These are phyloP conservation scores for Megacollybia marginata DNA, from an alignment of 768 basidiomycete species.

Conservation along the genomic window DNA sequence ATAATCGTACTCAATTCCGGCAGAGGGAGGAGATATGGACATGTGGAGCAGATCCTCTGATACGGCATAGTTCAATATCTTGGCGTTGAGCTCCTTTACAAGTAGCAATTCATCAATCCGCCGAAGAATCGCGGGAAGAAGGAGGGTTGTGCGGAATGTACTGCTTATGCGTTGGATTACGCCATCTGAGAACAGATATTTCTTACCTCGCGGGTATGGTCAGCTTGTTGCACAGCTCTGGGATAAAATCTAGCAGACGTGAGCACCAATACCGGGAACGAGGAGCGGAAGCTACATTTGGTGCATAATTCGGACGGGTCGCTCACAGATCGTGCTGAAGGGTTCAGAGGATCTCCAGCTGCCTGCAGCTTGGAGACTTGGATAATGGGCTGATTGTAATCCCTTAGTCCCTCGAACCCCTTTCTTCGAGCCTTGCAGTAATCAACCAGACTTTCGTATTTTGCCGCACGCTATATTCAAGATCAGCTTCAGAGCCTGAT, in stretches of 20 bases:
- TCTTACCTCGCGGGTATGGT: slow-evolving; percentile 66
- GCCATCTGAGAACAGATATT: neutral
- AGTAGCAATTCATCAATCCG: slow-evolving; percentile 70
- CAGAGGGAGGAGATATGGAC: slow-evolving; percentile 67
- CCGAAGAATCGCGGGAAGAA: slow-evolving; percentile 68
- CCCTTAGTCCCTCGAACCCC: slow-evolving; percentile 52
- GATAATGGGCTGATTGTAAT: slow-evolving; percentile 64
- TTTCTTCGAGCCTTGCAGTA: slow-evolving; percentile 58
- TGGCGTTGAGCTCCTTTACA: slow-evolving; percentile 71
- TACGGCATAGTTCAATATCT: slow-evolving; percentile 56
- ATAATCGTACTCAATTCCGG: slow-evolving; percentile 66
- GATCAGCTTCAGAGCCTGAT: neutral
- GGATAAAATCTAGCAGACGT: slow-evolving; percentile 58
- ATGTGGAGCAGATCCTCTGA: slow-evolving; percentile 51
- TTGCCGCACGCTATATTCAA: slow-evolving; percentile 47
- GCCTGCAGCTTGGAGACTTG: slow-evolving; percentile 51
- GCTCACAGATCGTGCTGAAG: slow-evolving; percentile 35
- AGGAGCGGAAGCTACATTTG: no score
- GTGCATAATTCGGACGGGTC: slow-evolving; percentile 4
- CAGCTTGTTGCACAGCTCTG: slow-evolving; percentile 71
- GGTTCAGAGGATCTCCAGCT: slow-evolving; percentile 53
- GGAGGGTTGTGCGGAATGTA: slow-evolving; percentile 56
- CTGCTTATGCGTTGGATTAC: slow-evolving; percentile 25
- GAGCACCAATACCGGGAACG: neutral
- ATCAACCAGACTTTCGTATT: slow-evolving; percentile 55